Base-by-base conservation (phyloP, 129 eudicot species). In the Artemisia annua region DNA sequence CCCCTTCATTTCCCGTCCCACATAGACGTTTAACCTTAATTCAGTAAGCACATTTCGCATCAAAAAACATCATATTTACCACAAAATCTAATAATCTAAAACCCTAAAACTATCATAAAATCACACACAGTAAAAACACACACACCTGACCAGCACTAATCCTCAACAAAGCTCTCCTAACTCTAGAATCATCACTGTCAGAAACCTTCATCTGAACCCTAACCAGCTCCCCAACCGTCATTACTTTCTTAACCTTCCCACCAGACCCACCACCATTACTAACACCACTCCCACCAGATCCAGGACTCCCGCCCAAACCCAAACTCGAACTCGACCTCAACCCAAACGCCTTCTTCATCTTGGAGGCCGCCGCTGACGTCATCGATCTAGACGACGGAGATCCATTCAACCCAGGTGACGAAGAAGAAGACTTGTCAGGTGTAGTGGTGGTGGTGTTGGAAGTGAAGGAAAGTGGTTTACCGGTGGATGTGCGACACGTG, bases 81-180 rank as follows among this genome's bases (percentile, higher is more conserved):
- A 70, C 71, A 3, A 55, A 78, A 78, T 78, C 68, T 72, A 71
- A 54, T 32, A 67, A 78, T 71, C 63, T 6, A 22, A 56, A 63
- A 54, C 5, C 9, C 9, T 13, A 7, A 78, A 63, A 64, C 20
- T 22, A 30, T 30, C 13, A 56, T 14, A 51, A 3, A 39, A 39
- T 11, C 46, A 16, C 46, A 61, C 8, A 60, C 14, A 66, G 39
- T 12, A 16, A 14, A 48, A 26, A 11, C 52, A 32, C n/a, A n/a
- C n/a, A 88, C 44, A 92, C 98, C 99, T 95, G 99, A 7, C 94
- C 89, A 90, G 99, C 99, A 68, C 96, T 80, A 78, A 90, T 85
- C 75, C 99, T 80, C 61, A 95, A 71, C 79, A 95, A 78, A 70
- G 89, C 99, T 39, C 99, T 79, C 1, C 96, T 80, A 78, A 95